Evolutionary conservation across 345 rosid species (phyloP), one percentile per base, ranked within the genome.

Genomic region (Aquilaria yunnanensis): DNA sequence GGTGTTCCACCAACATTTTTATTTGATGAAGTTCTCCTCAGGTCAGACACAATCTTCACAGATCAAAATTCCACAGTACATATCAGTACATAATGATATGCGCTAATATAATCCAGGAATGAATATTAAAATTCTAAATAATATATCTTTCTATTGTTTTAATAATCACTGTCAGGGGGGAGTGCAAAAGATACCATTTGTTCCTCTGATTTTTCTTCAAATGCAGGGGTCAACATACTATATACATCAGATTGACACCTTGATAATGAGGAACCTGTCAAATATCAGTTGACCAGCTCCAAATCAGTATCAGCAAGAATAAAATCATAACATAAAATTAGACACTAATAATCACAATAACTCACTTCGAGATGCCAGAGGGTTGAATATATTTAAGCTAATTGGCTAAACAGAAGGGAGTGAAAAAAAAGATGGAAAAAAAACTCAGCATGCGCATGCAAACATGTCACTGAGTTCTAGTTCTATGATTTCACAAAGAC

Each of bases 181-280:
- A 37, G 43, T 37, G 43, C 43, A 37, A 37, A 37, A 37, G 43
- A 73, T 77, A 93, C 96, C 94, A 60, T 57, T 72, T 84, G 82
- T 70, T 85, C 82, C 65, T 85, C 96, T 63, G 78, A 73, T 56
- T 70, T 86, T 72, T 78, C 83, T 70, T 68, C 82, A 70, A 58
- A 77, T 50, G 80, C 70, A 47, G 82, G 67, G 62, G 66, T 72
- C 67, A 72, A 55, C 74, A 72, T 79, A 66, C 83, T 78, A 16
- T 82, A 75, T 57, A 84, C 85, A 67, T 86, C 96, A 69, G 96
- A 86, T 61, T 62, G 82, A 69, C 94, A 86, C 70, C 92, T 86
- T 55, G 94, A 71, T 56, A 90, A 70, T 56, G 88, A 78, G 60
- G 89, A 74, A 73, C 76, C 81, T 80, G 72, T 47, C 59, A 67